Evolutionary conservation across 1,284 basidiomycete species (phyloP).

Genomic region (Sporisorium exsertum): DNA sequence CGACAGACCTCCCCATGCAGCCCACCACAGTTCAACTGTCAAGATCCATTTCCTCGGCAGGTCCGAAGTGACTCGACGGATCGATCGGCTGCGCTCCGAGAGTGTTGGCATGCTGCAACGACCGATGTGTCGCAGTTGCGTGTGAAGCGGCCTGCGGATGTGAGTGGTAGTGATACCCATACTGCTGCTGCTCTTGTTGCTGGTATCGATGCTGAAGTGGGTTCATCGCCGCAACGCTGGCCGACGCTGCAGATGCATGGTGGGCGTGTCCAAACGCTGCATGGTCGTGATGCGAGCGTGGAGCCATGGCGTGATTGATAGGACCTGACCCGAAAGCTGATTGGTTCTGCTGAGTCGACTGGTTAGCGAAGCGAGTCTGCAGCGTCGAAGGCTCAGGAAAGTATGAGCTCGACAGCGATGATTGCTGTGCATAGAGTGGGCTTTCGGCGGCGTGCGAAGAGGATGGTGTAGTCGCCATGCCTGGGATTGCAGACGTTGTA

Average conservation of each 20-base stretch:
- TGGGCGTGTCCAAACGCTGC: neutral
- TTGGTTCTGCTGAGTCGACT: neutral
- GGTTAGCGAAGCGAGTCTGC: constrained; percentile 9
- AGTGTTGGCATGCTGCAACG: constrained; percentile 2
- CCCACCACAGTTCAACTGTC: constrained; percentile 16
- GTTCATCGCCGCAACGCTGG: neutral
- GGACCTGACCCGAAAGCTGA: neutral
- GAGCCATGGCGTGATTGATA: neutral
- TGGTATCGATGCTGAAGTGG: constrained; percentile 7
- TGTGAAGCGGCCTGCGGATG: neutral
- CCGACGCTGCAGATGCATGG: neutral
- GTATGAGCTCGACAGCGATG: constrained; percentile 48
- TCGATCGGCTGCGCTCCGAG: constrained; percentile 37
- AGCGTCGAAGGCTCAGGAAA: constrained; percentile 34
- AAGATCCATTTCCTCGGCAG: constrained; percentile 49
- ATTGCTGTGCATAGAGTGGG: constrained; percentile 49
- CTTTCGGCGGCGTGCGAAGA: constrained; percentile 23
- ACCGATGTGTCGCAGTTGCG: neutral
- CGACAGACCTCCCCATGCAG: too few relatives aligned
- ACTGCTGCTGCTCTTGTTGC: constrained; percentile 15
- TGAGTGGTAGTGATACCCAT: constrained; percentile 18
- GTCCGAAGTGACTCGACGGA: constrained; percentile 25
- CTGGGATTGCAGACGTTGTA: constrained; percentile 8
- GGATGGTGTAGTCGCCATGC: constrained; percentile 25
- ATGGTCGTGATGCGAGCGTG: constrained; percentile 8